Evolutionary conservation across 768 basidiomycete genomes (phyloP), one percentile per base, ranked within the genome.

Genomic region (Tulasnella sp.): DNA sequence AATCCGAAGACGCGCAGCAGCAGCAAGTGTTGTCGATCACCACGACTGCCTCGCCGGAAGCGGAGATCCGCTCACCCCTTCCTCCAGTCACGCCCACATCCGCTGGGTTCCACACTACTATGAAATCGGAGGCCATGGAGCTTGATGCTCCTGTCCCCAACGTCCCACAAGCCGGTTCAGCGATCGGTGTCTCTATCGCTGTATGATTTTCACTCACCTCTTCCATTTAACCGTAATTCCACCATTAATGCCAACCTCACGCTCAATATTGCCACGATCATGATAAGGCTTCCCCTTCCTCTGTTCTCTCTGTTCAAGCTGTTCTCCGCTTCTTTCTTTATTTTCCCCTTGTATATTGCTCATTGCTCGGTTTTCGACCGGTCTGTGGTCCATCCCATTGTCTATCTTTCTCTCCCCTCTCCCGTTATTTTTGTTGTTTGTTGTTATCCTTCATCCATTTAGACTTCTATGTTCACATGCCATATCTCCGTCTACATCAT

Each of bases 361-460:
- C 42, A 37, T 44, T 40, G 34, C 42, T 73, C 37, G 72, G 42
- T 12, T 54, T 24, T 50, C 22, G 48, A 42, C n/a, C 11, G 54
- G 54, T 54, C 31, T 16, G 20, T 73, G 42, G 34, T 73, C 42
- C 11, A 37, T 73, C 37, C 28, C 72, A 37, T 44, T 12, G 24
- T 37, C 69, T 2, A 22, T 11, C 1, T 37, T 18, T 18, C 14
- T n/a, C 69, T 20, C 69, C 46, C 16, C 46, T 18, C 24, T 44
- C 42, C 31, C 34, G 24, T 28, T 73, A 24, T 44, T 73, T 37
- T 20, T 73, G 72, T 73, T 28, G 22, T 40, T 73, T 73, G 34
- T 40, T 73, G 72, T 44, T 73, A 73, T 44, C 34, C n/a, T 37
- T 48, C 75, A 44, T 48, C 75, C 48, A 28, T 75, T 44, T 75